phyloP scores from a whole-genome alignment of 768 basidiomycete species.

The Leccinum boreale region DNA sequence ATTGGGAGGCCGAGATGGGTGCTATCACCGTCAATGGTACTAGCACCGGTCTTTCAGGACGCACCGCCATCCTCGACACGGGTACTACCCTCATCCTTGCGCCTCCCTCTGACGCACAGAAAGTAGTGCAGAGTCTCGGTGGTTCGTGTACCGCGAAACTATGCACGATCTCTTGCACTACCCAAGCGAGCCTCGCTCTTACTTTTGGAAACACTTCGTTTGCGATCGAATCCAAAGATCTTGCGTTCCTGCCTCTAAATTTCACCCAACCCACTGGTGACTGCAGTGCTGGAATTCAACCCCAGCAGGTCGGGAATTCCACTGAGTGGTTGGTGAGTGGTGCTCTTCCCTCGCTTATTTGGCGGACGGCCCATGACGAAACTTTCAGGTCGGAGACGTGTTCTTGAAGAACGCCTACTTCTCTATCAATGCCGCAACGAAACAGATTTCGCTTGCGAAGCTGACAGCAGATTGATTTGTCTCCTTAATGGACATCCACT shows the following conservation, averaged over 20 bases:
- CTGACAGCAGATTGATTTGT: conserved; percentile 33
- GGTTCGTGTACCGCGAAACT: conserved; percentile 45
- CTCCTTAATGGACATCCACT: background rate
- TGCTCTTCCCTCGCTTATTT: background rate
- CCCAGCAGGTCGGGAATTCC: conserved; percentile 55
- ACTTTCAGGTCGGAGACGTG: conserved; percentile 55
- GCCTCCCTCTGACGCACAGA: conserved; percentile 47
- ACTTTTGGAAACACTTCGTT: conserved; percentile 58
- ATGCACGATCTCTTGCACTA: conserved; percentile 68
- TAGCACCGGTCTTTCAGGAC: conserved; percentile 48
- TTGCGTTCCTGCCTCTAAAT: conserved; percentile 54
- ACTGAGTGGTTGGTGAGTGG: conserved; percentile 66
- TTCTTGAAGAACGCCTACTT: conserved; percentile 79
- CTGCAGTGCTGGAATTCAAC: conserved; percentile 69
- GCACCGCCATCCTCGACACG: conserved; percentile 66
- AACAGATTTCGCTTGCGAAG: conserved; percentile 59
- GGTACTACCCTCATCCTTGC: conserved; percentile 45
- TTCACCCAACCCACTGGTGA: conserved; percentile 51
- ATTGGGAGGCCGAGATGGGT: conserved; percentile 76
- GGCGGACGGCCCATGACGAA: background rate
- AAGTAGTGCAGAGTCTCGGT: conserved; percentile 59
- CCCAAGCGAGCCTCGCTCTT: conserved; percentile 49
- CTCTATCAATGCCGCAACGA: conserved; percentile 56
- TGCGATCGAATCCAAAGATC: conserved; percentile 61
- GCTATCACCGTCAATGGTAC: conserved; percentile 56